Percentiles rank a stretch among this genome's conserved stretches.
phyloP scores from a whole-genome alignment of 2,329 filamentous ascomycete genomes.

The Hypoxylon sp. region DNA sequence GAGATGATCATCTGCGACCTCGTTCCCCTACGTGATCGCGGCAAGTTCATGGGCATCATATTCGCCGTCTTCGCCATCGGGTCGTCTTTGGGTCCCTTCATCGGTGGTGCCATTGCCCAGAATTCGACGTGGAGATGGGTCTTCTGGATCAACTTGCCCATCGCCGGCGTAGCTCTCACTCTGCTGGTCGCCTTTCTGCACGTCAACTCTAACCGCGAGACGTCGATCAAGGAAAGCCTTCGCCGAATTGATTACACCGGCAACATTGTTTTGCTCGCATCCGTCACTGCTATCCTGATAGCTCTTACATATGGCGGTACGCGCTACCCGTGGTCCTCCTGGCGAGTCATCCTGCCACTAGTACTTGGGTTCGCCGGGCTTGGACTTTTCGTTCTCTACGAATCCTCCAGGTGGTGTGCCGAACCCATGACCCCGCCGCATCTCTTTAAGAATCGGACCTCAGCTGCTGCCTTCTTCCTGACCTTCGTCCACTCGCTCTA shows the following conservation, averaged over 20 bases:
- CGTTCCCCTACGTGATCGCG: constrained; percentile 54
- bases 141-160: constrained; percentile 42
- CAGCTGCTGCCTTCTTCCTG: constrained; percentile 20
- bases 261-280: constrained; percentile 47
- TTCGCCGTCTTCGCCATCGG: constrained; percentile 27
- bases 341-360: constrained; percentile 49
- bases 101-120: constrained; percentile 25
- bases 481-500: constrained; percentile 49
- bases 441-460: constrained; percentile 54
- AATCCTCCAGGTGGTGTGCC: constrained; percentile 18
- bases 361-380: constrained; percentile 50
- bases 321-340: constrained; percentile 49
- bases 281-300: constrained; percentile 47
- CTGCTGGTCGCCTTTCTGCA: constrained; percentile 45
- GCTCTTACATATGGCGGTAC: constrained; percentile 48
- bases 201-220: constrained; percentile 38
- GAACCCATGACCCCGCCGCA: constrained; percentile 49
- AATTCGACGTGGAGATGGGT: constrained; percentile 34
- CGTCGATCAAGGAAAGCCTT: constrained; percentile 22
- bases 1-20: constrained; percentile 58
- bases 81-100: constrained; percentile 16
- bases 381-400: constrained; percentile 47
- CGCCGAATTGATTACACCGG: constrained; percentile 50
- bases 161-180: constrained; percentile 39
- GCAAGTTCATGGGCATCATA: constrained; percentile 46